Evolutionary conservation across 1,284 basidiomycete species (phyloP), one percentile per base, ranked within the genome.

Genomic region (Somion occarium): DNA sequence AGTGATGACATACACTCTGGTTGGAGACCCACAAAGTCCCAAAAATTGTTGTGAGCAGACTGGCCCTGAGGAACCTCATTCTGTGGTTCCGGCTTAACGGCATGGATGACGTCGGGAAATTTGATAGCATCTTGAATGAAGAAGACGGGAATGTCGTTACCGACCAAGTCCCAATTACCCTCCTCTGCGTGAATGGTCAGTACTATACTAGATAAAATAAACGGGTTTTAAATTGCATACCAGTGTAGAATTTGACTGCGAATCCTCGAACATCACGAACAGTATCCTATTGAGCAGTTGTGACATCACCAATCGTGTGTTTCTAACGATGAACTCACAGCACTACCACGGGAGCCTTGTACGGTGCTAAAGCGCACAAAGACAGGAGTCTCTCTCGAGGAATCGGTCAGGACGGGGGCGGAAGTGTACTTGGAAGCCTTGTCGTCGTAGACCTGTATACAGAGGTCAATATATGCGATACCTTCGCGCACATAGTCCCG

Each of bases 201-300:
- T 27, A 27, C n/a, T 34, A 15, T 7, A n/a, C n/a, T n/a, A 34
- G 30, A 15, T 34, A 7, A 34, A 34, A 34, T 15, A 34, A 34
- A 15, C 7, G 15, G 30, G 30, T 15, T 34, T n/a, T n/a, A n/a
- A n/a, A n/a, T n/a, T 13, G 25, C 37, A 9, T 3, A 50, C 48
- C 26, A 0, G 91, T 92, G 65, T 92, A 93, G 59, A 93, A 82
- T 61, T 91, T 85, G 50, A 77, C 71, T 0, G 91, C 89, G 59
- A 94, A 93, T 0, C 91, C 91, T 57, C 91, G 80, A 19, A 90
- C 88, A 61, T 94, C 91, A 41, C 91, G 81, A 20, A 88, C 88
- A 23, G 85, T 88, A 57, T 89, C 86, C 78, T 85, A 54, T 3
- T 52, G n/a, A n/a, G n/a, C n/a, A n/a, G n/a, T n/a, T n/a, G n/a